These are phyloP conservation scores for Camelina sativa DNA, from an alignment of 345 rosid genomes.

Conservation along the genomic window DNA sequence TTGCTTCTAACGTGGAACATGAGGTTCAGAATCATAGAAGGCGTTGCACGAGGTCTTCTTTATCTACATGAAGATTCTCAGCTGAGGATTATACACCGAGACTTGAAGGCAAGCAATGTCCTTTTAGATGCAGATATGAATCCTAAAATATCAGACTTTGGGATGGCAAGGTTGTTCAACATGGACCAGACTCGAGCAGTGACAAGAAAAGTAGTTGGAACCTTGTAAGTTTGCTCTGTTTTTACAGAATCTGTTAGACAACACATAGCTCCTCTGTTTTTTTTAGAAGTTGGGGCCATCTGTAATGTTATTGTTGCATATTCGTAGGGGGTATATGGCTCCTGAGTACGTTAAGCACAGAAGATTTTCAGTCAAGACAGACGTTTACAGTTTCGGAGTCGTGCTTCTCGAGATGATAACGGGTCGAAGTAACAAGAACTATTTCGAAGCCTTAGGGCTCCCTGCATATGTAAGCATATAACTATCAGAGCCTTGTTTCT, in stretches of 20 bases:
- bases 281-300: neutral
- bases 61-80: conserved; percentile 46
- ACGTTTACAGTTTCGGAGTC: conserved; percentile 57
- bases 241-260: neutral
- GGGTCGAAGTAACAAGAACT: conserved; percentile 51
- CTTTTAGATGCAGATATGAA: conserved; percentile 42
- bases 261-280: neutral
- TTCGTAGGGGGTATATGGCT: conserved; percentile 59
- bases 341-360: conserved; percentile 51
- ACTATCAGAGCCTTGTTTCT: neutral
- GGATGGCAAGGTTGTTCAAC: conserved; percentile 43
- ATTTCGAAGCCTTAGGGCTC: conserved; percentile 21
- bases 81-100: conserved; percentile 40
- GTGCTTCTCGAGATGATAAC: conserved; percentile 54
- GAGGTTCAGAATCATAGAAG: conserved; percentile 42
- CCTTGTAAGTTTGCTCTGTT: conserved; percentile 41
- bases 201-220: conserved; percentile 43
- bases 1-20: conserved; percentile 28
- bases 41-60: conserved; percentile 44
- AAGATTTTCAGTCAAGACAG: conserved; percentile 51
- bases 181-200: conserved; percentile 40
- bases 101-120: conserved; percentile 44
- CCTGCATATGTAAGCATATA: conserved; percentile 34
- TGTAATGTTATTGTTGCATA: neutral
- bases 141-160: conserved; percentile 48